Base-by-base conservation (phyloP, 2,329 filamentous ascomycete species). In the Scytalidium lignicola region DNA sequence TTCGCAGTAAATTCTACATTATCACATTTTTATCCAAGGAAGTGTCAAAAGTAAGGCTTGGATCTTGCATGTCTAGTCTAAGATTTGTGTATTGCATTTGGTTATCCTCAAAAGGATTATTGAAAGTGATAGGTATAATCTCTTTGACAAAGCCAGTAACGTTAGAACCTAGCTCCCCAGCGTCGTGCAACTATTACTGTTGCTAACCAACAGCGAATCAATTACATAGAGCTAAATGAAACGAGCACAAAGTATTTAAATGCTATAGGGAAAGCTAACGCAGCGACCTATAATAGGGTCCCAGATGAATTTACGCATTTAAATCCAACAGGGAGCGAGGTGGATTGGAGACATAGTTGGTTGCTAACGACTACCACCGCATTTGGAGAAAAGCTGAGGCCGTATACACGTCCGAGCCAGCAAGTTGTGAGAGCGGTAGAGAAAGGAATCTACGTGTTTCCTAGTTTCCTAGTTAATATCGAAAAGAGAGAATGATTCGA, bases 241-340 rank as follows among this genome's bases (percentile, higher is more conserved):
- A 70, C 67, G 1, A 72, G 68, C 7, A 69, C 65, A 1, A 54
- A 62, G 4, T 78, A 77, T 50, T 59, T 74, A 17, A 72, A 76
- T 49, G 64, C 62, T 0, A 73, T 78, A 48, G 74, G 74, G 0
- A 58, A 65, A n/a, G 51, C 59, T 0, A 64, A 68, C 22, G 70
- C 70, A 2, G 63, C 62, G 22, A 63, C 56, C 22, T 76, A 76
- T 48, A 74, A 76, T 50, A 49, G 67, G 18, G 59, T 58, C 4
- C 53, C 66, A 2, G 64, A 60, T 3, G 82, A 85, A 57, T 58
- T 64, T 29, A 77, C 74, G 3, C 74, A 78, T 65, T 46, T 77
- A 46, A 77, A 74, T 54, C 55, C 59, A 3, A 63, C 64, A 48
- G 74, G 73, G 0, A 68, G 66, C 23, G 58, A 70, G 5, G 64